Conservation (phyloP, 805 yeast genomes). For the Millerago galiae region DNA sequence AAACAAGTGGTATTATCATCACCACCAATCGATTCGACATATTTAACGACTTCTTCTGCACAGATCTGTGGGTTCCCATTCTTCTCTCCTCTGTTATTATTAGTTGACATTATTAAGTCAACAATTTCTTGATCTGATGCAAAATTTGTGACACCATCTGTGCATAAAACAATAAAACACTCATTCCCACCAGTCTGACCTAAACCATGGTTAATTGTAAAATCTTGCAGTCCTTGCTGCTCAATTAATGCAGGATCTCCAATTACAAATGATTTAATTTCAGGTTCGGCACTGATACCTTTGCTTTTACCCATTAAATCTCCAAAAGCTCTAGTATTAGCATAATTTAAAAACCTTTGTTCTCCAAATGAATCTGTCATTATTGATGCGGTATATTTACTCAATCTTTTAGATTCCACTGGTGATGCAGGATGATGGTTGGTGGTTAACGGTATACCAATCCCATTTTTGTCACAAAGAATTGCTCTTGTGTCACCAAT, state of each 20-base stretch:
- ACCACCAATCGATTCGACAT: constrained; percentile 81
- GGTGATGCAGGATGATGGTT: constrained; percentile 87
- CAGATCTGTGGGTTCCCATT: constrained; percentile 79
- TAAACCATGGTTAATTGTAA: constrained; percentile 21
- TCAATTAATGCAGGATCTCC: constrained; percentile 49
- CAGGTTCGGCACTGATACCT: constrained; percentile 93
- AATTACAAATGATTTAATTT: constrained; percentile 58
- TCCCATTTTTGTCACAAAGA: constrained; percentile 74
- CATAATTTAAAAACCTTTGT: constrained; percentile 69
- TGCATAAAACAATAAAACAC: constrained; percentile 71
- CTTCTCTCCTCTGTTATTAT: constrained; percentile 35
- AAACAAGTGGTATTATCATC: constrained; percentile 95
- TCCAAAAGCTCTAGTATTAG: constrained; percentile 93
- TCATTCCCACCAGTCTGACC: constrained; percentile 65
- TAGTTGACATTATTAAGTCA: constrained; percentile 77
- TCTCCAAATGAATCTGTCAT: constrained; percentile 91
- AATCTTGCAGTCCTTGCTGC: constrained; percentile 11
- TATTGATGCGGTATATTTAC: constrained; percentile 54
- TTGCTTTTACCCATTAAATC: constrained; percentile 72
- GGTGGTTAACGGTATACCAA: constrained; percentile 70
- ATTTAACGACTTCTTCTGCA: constrained; percentile 78
- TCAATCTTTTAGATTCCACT: constrained; percentile 65
- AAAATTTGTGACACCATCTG: constrained; percentile 83
- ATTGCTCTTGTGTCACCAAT: constrained; percentile 90
- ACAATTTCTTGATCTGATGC: constrained; percentile 87